Evolutionary conservation across 73 alveolate genomes (phyloP).

Genomic region (Paramecium biaurelia): DNA sequence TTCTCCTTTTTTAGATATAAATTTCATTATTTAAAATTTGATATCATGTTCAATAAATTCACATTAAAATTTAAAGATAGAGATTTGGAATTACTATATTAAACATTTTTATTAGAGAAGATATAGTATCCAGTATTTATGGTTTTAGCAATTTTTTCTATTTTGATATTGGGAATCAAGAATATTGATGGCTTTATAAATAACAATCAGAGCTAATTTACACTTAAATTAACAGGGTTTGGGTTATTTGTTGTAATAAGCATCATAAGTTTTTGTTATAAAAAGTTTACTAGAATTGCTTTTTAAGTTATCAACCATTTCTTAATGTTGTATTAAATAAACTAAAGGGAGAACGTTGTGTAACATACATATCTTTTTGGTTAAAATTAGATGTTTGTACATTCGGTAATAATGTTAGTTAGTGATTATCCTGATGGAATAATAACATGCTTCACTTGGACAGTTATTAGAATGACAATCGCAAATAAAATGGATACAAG

Average conservation of each 20-base stretch:
- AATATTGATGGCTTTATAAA: background rate
- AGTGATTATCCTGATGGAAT: conserved; percentile 14
- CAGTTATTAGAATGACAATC: background rate
- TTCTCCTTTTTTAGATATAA: background rate
- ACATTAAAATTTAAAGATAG: background rate
- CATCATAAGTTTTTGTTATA: background rate
- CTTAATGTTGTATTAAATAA: background rate
- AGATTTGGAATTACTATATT: background rate
- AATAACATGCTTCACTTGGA: background rate
- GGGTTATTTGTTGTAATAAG: background rate
- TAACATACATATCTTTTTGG: conserved; percentile 5
- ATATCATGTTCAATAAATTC: background rate
- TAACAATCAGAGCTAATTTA: background rate
- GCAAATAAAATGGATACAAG: background rate
- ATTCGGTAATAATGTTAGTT: background rate
- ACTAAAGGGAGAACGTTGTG: background rate
- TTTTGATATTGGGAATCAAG: background rate
- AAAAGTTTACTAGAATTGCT: background rate
- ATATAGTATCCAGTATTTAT: background rate
- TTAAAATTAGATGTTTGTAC: background rate
- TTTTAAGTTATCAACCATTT: background rate
- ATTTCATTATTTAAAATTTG: background rate
- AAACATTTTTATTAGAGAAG: background rate
- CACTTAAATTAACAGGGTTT: background rate
- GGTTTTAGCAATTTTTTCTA: background rate